Conservation (phyloP, 2,329 filamentous ascomycete species). For the Penicillium sclerotigenum region DNA sequence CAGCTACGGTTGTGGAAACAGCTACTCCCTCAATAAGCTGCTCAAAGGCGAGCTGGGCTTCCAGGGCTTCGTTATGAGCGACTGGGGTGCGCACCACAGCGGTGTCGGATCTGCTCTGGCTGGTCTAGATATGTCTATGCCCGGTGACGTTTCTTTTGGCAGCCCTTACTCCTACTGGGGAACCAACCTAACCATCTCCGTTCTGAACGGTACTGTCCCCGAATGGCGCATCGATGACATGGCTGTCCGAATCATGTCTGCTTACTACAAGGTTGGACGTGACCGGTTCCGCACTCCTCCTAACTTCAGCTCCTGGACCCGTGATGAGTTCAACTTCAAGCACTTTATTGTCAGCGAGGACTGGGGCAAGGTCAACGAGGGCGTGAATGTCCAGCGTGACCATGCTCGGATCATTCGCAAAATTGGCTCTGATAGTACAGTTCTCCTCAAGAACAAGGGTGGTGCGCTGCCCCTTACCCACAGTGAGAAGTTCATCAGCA, state of each 20-base stretch:
- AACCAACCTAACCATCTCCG: slow-evolving; percentile 78
- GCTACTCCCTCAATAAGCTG: slow-evolving; percentile 57
- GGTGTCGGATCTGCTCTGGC: slow-evolving; percentile 63
- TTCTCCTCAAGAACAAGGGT: slow-evolving; percentile 82
- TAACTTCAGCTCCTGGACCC: slow-evolving; percentile 88
- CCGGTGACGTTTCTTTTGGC: slow-evolving; percentile 75
- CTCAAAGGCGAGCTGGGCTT: slow-evolving; percentile 74
- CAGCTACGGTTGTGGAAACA: slow-evolving; percentile 65
- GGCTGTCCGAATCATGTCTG: slow-evolving; percentile 73
- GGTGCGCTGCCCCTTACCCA: slow-evolving; percentile 66
- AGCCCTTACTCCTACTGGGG: slow-evolving; percentile 75
- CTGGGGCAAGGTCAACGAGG: slow-evolving; percentile 67
- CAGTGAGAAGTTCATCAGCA: slow-evolving; percentile 69
- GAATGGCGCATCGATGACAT: slow-evolving; percentile 89
- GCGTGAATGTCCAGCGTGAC: slow-evolving; percentile 76
- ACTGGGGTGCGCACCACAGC: slow-evolving; percentile 75
- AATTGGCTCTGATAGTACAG: slow-evolving; percentile 73
- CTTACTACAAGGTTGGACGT: slow-evolving; percentile 62
- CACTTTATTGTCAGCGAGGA: slow-evolving; percentile 62
- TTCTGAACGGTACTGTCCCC: slow-evolving; percentile 85
- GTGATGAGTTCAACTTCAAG: slow-evolving; percentile 67
- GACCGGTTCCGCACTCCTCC: slow-evolving; percentile 53
- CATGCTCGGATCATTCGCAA: slow-evolving; percentile 72
- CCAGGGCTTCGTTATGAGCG: slow-evolving; percentile 65
- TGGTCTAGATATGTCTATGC: slow-evolving; percentile 81